phyloP scores from a whole-genome alignment of 148 eudicot genomes.

The Limonium bicolor region DNA sequence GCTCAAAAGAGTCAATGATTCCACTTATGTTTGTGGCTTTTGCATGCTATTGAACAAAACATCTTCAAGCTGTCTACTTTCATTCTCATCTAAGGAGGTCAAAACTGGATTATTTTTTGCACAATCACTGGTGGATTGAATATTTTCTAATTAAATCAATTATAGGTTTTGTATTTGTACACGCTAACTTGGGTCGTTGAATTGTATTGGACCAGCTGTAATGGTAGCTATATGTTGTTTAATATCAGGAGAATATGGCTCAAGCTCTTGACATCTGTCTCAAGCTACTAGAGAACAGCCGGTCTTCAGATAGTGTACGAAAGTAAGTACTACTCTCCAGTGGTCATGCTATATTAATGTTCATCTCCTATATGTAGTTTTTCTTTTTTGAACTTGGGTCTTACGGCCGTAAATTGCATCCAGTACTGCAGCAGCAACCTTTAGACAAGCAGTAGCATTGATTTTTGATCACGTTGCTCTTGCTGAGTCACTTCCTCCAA shows the following conservation, averaged over 20 bases:
- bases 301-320: slow-evolving; percentile 88
- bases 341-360: background rate
- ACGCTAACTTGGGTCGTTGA: too few species aligned
- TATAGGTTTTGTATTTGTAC: too few species aligned
- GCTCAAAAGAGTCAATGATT: too few species aligned
- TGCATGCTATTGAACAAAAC: too few species aligned
- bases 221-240: too few species aligned
- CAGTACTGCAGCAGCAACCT: slow-evolving; percentile 99
- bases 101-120: too few species aligned
- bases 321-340: slow-evolving; percentile 41
- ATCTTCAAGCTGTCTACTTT: too few species aligned
- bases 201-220: too few species aligned
- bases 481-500: slow-evolving; percentile 84
- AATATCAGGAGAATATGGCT: slow-evolving; percentile 68
- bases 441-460: slow-evolving; percentile 96
- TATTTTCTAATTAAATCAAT: too few species aligned
- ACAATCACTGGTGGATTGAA: too few species aligned
- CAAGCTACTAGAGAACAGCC: slow-evolving; percentile 75
- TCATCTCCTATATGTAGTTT: slow-evolving; percentile 2
- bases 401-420: slow-evolving; percentile 11
- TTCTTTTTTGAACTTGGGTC: background rate
- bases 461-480: slow-evolving; percentile 71
- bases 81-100: too few species aligned
- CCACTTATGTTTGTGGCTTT: too few species aligned
- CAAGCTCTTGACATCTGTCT: slow-evolving; percentile 93